Evolutionary conservation across 2,329 filamentous ascomycete genomes (phyloP).

Genomic region (Rasamsonia emersonii): DNA sequence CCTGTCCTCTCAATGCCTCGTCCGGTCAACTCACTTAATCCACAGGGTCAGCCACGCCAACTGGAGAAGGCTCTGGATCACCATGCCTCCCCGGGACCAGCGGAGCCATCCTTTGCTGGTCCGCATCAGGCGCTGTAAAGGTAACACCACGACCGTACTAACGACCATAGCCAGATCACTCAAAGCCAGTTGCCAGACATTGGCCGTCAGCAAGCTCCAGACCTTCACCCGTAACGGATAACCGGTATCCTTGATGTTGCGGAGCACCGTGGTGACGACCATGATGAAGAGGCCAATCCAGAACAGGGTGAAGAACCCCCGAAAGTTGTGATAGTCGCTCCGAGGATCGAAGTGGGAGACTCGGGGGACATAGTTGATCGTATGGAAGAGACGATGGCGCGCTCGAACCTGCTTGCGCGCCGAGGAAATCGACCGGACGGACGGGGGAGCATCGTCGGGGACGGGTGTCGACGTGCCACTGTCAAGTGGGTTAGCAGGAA

Average conservation of each 20-base stretch:
- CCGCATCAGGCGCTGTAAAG: slow-evolving; percentile 62
- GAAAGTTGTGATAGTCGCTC: slow-evolving; percentile 88
- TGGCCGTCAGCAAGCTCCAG: slow-evolving; percentile 79
- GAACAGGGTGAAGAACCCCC: slow-evolving; percentile 95
- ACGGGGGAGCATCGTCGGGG: slow-evolving; percentile 85
- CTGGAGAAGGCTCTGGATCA: slow-evolving; percentile 76
- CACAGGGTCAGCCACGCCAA: slow-evolving; percentile 69
- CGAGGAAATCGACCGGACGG: slow-evolving; percentile 73
- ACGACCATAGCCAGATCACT: slow-evolving; percentile 80
- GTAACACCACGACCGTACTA: slow-evolving; percentile 62
- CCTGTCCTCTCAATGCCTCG: background rate
- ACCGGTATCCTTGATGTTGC: slow-evolving; percentile 90
- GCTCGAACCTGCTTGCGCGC: slow-evolving; percentile 77
- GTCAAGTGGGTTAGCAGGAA: background rate
- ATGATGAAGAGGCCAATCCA: slow-evolving; percentile 97
- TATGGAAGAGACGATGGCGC: slow-evolving; percentile 79
- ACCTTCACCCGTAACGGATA: slow-evolving; percentile 77
- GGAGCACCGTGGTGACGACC: slow-evolving; percentile 86
- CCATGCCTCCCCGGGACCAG: slow-evolving; percentile 72
- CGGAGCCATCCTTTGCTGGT: slow-evolving; percentile 48
- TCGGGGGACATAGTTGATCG: slow-evolving; percentile 80
- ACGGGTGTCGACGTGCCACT: slow-evolving; percentile 79
- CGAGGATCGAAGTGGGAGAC: slow-evolving; percentile 92
- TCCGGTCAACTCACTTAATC: slow-evolving; percentile 49
- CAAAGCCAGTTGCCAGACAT: slow-evolving; percentile 76